A percentile compares a stretch with the other conserved stretches of the same genome.
phyloP scores from a whole-genome alignment of 805 yeast genomes.

The Clavispora santaluciae region DNA sequence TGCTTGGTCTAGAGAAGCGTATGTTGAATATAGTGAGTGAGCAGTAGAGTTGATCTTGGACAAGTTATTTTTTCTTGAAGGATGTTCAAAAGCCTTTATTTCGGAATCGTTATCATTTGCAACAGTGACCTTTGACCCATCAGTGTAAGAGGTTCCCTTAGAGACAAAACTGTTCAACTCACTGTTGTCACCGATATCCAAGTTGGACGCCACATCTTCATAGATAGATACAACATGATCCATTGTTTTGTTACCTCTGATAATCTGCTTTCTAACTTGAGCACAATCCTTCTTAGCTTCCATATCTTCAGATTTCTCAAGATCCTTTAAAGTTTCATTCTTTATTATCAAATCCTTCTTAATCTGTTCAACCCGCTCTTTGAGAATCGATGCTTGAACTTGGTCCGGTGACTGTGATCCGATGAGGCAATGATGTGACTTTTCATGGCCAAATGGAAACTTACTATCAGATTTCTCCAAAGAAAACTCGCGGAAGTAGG shows the following conservation, averaged over 20 bases:
- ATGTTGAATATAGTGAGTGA: slow-evolving; percentile 29
- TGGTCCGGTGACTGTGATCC: slow-evolving; percentile 50
- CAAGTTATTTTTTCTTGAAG: neutral
- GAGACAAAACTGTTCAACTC: neutral
- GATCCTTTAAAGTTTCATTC: slow-evolving; percentile 6
- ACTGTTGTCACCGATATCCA: neutral
- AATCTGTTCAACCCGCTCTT: slow-evolving; percentile 12
- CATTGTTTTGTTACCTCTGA: slow-evolving; percentile 15
- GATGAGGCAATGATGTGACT: slow-evolving; percentile 62
- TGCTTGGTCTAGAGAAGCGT: slow-evolving; percentile 22
- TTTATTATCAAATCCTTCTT: slow-evolving; percentile 8
- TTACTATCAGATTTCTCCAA: slow-evolving; percentile 36
- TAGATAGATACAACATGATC: slow-evolving; percentile 22
- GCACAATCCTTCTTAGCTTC: neutral
- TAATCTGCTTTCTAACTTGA: neutral
- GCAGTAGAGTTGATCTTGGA: slow-evolving; percentile 12
- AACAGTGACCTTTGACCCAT: neutral
- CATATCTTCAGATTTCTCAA: slow-evolving; percentile 9
- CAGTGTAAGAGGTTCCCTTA: neutral
- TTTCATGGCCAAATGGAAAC: slow-evolving; percentile 58
- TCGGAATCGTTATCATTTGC: neutral
- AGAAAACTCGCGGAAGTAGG: slow-evolving; percentile 53
- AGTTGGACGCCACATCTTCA: slow-evolving; percentile 12
- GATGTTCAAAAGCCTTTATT: neutral
- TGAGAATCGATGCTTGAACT: slow-evolving; percentile 46